Conservation (phyloP, 306 rosid genomes). For the Cyamopsis tetragonoloba region DNA sequence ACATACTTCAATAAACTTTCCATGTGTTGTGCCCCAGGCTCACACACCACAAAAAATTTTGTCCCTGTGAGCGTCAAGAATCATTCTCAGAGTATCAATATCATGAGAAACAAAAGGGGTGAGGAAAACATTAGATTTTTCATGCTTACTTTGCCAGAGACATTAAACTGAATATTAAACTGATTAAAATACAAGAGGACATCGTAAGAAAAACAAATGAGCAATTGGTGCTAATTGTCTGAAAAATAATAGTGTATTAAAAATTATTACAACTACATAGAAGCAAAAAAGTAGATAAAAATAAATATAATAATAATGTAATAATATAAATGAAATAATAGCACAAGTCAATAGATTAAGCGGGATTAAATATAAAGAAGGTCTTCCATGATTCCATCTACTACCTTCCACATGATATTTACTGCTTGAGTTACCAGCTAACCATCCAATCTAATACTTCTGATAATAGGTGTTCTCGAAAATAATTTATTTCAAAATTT, state of each 20-base stretch:
- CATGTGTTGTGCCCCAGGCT: conserved; percentile 81
- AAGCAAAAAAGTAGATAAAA: neutral
- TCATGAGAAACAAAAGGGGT: neutral
- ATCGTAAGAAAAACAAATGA: neutral
- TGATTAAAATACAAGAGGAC: neutral
- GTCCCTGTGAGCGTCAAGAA: conserved; percentile 57
- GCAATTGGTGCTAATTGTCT: neutral
- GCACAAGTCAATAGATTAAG: neutral
- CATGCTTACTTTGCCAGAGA: neutral
- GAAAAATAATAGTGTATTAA: neutral
- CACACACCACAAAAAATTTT: conserved; percentile 79
- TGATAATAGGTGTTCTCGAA: neutral
- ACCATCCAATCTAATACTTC: neutral
- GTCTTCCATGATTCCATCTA: conserved; percentile 1
- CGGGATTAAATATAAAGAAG: neutral
- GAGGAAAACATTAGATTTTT: neutral
- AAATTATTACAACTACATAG: neutral
- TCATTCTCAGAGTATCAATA: neutral
- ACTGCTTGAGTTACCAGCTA: neutral
- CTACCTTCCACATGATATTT: neutral
- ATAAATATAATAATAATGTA: neutral
- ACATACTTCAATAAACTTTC: conserved; percentile 69
- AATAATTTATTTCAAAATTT: conserved; percentile 6
- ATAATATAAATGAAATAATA: neutral
- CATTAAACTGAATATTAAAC: neutral